Evolutionary conservation across 2,329 filamentous ascomycete species (phyloP).

Genomic region (Neoascochyta sp.): DNA sequence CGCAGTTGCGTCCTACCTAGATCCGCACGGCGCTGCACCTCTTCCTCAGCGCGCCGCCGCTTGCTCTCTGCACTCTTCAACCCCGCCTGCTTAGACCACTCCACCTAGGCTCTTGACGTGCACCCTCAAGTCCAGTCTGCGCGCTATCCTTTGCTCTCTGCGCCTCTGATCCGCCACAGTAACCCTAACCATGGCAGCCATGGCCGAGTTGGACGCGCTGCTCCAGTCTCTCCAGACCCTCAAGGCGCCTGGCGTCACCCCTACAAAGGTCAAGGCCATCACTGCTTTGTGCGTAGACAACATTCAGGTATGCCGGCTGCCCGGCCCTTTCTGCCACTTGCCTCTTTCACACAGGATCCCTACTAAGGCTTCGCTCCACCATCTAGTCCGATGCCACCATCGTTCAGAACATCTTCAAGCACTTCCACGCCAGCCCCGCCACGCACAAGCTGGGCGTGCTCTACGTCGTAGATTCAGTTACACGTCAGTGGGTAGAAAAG

Average conservation of each 20-base stretch:
- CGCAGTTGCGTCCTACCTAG: conserved; percentile 23
- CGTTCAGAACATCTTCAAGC: conserved; percentile 93
- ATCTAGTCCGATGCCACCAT: conserved; percentile 86
- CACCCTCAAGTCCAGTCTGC: conserved; percentile 24
- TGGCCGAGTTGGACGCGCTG: conserved; percentile 85
- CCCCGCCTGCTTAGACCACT: conserved; percentile 25
- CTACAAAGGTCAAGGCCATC: conserved; percentile 83
- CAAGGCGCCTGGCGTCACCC: conserved; percentile 91
- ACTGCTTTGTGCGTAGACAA: conserved; percentile 76
- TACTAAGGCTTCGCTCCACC: conserved; percentile 23
- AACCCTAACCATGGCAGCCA: conserved; percentile 57
- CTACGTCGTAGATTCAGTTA: conserved; percentile 99
- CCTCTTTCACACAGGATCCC: conserved; percentile 8
- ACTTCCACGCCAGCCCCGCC: conserved; percentile 90
- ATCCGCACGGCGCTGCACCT: conserved; percentile 14
- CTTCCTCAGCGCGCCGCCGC: conserved; percentile 19
- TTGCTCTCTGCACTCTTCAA: conserved; percentile 11
- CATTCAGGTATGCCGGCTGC: conserved; percentile 29
- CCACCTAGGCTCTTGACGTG: conserved; percentile 19
- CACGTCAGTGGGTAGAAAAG: conserved; percentile 96
- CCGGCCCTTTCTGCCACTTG: conserved; percentile 7
- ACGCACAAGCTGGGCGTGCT: conserved; percentile 98
- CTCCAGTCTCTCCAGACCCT: conserved; percentile 87
- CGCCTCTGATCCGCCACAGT: conserved; percentile 21
- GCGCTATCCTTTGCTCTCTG: conserved; percentile 21